Evolutionary conservation across 1,284 basidiomycete species (phyloP).

Genomic region (Sporisorium sorghi): DNA sequence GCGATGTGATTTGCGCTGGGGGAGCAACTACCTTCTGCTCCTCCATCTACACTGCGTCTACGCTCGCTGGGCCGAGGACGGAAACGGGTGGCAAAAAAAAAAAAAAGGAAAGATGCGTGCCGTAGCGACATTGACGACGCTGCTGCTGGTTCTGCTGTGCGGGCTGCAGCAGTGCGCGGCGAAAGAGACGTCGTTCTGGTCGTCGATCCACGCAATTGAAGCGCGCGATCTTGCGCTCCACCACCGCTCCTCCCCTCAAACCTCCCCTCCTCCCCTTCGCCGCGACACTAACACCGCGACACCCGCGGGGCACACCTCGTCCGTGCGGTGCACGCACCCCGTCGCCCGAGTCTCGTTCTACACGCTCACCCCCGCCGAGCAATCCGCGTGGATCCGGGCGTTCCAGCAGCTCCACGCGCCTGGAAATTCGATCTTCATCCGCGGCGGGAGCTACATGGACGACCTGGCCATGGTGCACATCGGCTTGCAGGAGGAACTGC

Average conservation of each 20-base stretch:
- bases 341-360: constrained; percentile 38
- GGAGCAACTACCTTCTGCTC: too few species aligned
- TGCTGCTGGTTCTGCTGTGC: background rate
- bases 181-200: constrained; percentile 25
- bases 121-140: too few species aligned
- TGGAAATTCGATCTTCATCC: constrained; percentile 35
- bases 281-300: background rate
- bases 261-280: background rate
- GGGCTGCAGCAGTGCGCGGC: background rate
- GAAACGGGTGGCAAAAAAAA: too few species aligned
- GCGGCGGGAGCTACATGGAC: constrained; percentile 29
- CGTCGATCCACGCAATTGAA: constrained; percentile 14
- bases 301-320: background rate
- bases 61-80: too few species aligned
- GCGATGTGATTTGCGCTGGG: too few species aligned
- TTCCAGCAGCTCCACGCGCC: constrained; percentile 11
- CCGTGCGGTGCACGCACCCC: constrained; percentile 31
- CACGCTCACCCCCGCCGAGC: constrained; percentile 15
- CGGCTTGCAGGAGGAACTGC: constrained; percentile 40
- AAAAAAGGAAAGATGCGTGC: background rate
- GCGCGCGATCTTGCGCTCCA: background rate
- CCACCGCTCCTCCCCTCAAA: background rate
- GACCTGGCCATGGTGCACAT: constrained; percentile 40
- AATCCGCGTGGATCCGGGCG: constrained; percentile 13
- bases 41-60: too few species aligned